A percentile compares a stretch with the other conserved stretches of the same genome.
Conservation (phyloP, 1,139 yeast species). For the Saccharomyces hybrid region DNA sequence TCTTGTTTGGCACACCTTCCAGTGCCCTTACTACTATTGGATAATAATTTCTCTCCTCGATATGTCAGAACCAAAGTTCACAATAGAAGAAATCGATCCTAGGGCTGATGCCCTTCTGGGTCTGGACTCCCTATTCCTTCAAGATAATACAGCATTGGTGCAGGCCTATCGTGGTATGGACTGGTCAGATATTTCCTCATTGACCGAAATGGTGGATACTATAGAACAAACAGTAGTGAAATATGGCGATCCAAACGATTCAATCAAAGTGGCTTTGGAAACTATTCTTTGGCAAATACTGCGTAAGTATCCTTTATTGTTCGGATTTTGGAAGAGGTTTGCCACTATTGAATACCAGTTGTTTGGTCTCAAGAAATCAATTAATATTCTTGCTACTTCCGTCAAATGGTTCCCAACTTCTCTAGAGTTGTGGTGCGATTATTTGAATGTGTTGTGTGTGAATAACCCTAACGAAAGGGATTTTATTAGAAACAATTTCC, state of each 20-base stretch:
- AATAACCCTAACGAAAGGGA: constrained; percentile 29
- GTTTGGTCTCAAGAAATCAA: constrained; percentile 46
- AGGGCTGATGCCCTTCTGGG: constrained; percentile 8
- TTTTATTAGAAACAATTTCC: constrained; percentile 36
- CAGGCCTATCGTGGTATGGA: constrained; percentile 17
- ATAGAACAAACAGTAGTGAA: constrained; percentile 31
- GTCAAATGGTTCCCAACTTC: constrained; percentile 48
- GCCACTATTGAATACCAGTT: constrained; percentile 47
- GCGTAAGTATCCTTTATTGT: constrained; percentile 46
- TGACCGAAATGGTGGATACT: constrained; percentile 23
- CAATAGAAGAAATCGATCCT: constrained; percentile 33
- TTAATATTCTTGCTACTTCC: constrained; percentile 40
- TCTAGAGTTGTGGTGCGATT: constrained; percentile 59
- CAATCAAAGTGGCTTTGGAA: constrained; percentile 28
- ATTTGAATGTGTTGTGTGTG: constrained; percentile 44
- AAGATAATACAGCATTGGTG: constrained; percentile 31
- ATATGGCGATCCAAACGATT: constrained; percentile 31
- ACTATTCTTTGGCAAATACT: constrained; percentile 38
- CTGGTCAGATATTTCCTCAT: constrained; percentile 23
- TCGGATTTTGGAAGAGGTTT: constrained; percentile 56
- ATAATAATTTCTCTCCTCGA: neutral
- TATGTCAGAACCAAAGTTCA: constrained; percentile 62
- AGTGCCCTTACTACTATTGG: neutral
- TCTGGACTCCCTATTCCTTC: constrained; percentile 30
- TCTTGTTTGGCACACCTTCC: neutral